These are phyloP conservation scores for Musa acuminata DNA, from an alignment of 176 grass and related monocot genomes.

Conservation along the genomic window DNA sequence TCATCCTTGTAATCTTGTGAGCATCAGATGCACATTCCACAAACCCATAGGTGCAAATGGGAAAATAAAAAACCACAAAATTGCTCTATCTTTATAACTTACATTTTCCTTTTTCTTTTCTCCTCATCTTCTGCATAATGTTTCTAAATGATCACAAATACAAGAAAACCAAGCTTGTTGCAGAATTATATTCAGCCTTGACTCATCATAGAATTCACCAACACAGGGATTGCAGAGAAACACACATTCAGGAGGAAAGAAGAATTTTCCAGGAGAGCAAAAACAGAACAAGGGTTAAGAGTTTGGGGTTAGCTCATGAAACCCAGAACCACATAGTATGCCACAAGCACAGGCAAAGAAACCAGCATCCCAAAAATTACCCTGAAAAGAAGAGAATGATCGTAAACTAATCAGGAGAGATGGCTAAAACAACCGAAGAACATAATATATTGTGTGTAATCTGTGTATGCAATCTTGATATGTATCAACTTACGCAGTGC, in stretches of 20 bases:
- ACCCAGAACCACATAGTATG: constrained; percentile 5
- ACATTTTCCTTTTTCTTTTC: no score
- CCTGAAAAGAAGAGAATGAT: background rate
- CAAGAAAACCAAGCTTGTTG: no score
- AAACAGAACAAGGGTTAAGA: background rate
- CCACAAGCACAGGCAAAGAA: constrained; percentile 9
- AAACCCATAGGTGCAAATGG: no score
- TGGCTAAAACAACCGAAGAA: background rate
- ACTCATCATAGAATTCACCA: no score
- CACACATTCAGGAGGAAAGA: background rate
- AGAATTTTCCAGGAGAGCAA: background rate
- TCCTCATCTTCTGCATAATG: no score
- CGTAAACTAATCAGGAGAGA: background rate
- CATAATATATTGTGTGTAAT: background rate
- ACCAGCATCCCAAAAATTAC: constrained; percentile 18
- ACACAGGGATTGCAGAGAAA: no score
- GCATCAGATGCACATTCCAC: no score
- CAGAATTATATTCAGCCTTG: no score
- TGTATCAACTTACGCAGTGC: constrained; percentile 59
- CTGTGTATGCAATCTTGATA: background rate
- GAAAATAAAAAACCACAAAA: no score
- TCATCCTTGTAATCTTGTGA: no score
- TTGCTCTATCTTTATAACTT: no score
- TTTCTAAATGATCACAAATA: no score
- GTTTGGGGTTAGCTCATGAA: background rate